These are phyloP conservation scores for Erysimum cheiranthoides DNA, from an alignment of 345 rosid species.

Conservation along the genomic window DNA sequence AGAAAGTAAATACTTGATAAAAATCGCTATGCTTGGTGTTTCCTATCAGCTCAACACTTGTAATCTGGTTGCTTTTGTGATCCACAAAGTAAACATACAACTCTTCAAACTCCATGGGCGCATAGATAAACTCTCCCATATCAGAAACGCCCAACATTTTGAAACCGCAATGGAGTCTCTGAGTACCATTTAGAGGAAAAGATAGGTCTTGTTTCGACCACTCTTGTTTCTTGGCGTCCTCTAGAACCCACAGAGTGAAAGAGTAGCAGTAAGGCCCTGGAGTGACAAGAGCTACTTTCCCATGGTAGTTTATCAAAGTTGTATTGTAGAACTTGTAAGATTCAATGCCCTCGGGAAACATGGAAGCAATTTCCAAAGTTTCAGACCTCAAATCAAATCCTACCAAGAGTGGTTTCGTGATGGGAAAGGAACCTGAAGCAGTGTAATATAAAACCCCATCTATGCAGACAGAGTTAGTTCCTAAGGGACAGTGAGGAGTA, in stretches of 20 bases:
- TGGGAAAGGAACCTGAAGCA: neutral
- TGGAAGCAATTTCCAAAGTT: neutral
- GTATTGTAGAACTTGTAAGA: neutral
- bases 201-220: neutral
- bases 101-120: neutral
- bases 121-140: neutral
- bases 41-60: neutral
- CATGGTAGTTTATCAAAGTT: slow-evolving; percentile 2
- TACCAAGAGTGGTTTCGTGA: neutral
- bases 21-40: neutral
- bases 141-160: neutral
- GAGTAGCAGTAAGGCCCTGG: accelerated
- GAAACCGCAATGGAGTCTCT: neutral
- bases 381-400: slow-evolving; percentile 3
- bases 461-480: neutral
- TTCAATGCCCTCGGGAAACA: neutral
- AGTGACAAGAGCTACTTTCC: slow-evolving; percentile 20
- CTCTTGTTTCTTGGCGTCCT: neutral
- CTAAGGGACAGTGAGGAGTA: neutral
- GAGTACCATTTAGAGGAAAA: neutral
- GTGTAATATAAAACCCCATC: neutral
- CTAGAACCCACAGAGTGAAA: neutral
- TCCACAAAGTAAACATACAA: slow-evolving; percentile 11
- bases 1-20: neutral
- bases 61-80: neutral